Conservation (phyloP, 75 land plant species). For the Chamaecyparis obtusa region DNA sequence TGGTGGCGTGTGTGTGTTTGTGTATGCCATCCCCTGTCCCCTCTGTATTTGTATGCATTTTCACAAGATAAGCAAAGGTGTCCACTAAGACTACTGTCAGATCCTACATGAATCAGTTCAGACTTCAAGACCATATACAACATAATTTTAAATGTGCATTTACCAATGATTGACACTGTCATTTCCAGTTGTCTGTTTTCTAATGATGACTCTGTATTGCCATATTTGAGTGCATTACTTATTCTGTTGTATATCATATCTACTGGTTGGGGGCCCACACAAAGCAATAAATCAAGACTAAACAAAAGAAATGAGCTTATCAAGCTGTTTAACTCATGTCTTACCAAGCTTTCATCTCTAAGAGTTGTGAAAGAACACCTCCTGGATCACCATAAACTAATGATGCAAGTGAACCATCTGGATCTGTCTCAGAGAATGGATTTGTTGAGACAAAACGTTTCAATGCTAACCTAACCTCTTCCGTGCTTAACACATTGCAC, state of each 20-base stretch:
- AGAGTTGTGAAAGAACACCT: slow-evolving; percentile 67
- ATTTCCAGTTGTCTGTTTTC: no score
- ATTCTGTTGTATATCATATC: not conserved
- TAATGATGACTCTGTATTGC: not conserved
- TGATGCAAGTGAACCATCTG: slow-evolving; percentile 57
- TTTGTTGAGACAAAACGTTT: slow-evolving; percentile 78
- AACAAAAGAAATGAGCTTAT: not conserved
- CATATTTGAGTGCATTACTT: not conserved
- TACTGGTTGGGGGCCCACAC: not conserved
- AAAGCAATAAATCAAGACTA: not conserved
- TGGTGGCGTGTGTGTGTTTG: no score
- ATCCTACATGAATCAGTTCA: no score
- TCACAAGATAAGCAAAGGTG: no score
- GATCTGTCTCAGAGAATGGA: slow-evolving; percentile 29
- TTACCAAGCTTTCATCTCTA: slow-evolving; percentile 71
- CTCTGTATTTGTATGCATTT: no score
- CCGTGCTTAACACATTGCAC: slow-evolving; percentile 25
- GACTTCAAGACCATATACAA: no score
- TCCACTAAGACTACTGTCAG: no score
- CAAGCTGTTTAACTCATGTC: not conserved
- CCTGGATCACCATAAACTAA: slow-evolving; percentile 60
- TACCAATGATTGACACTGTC: no score
- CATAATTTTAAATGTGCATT: no score
- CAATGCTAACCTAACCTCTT: slow-evolving; percentile 42
- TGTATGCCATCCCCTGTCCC: no score